Evolutionary conservation across 257 asterid species (phyloP), one percentile per base, ranked within the genome.

Genomic region (Eucommia ulmoides): DNA sequence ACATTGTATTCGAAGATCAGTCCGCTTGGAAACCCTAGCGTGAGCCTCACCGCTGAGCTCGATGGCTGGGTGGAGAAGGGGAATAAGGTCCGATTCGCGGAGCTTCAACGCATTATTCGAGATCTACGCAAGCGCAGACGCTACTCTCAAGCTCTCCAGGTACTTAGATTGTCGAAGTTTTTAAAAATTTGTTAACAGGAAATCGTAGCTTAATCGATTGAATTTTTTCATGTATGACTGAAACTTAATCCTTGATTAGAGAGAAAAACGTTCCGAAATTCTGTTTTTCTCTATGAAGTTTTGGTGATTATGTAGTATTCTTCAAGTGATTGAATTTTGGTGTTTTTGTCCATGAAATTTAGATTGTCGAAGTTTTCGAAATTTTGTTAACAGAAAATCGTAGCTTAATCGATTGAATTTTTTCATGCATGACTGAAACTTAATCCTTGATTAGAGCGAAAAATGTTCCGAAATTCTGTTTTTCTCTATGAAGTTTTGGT

Each of bases 81-180:
- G 1, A 67, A 73, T 1, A 71, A 64, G 42, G 51, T 81, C 51
- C 76, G 93, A 57, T 87, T 87, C 58, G 80, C 84, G 0, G 93
- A 87, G 78, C 78, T 87, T 20, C 78, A 70, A 54, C 89, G 94
- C 60, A 81, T 87, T 21, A 60, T 79, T 50, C 52, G 68, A 56
- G 93, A 83, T 56, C 91, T 87, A 49, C 94, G 97, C 18, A 80
- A 73, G 68, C 94, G 93, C 19, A 83, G 51, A 53, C 93, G 94
- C 24, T 81, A 53, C 71, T 22, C 62, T 57, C 97, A 87, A 29
- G 93, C 97, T 24, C 75, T 87, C 21, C 81, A 83, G 94, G 97
- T 87, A 54, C 48, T n/a, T n/a, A n/a, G n/a, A n/a, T n/a, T n/a
- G n/a, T n/a, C n/a, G n/a, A n/a, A n/a, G n/a, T n/a, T n/a, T n/a